Conservation (phyloP, 1,139 yeast species). For the Suhomyces anneliseae region DNA sequence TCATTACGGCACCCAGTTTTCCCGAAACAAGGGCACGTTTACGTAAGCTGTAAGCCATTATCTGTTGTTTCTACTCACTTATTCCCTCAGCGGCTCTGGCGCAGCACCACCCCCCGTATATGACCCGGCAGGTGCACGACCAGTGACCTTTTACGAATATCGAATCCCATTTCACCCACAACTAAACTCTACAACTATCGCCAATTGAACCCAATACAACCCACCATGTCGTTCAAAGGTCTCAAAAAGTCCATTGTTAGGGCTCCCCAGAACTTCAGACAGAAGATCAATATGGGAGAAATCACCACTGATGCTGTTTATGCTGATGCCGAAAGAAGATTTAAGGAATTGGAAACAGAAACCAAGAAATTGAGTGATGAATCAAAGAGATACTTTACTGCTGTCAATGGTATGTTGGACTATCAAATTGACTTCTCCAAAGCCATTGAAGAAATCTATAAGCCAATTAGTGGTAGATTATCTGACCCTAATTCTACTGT, state of each 20-base stretch:
- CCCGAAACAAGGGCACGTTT: too few relatives aligned
- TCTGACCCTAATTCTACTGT: conserved; percentile 83
- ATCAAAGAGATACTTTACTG: conserved; percentile 81
- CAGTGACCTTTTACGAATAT: too few relatives aligned
- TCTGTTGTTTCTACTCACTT: too few relatives aligned
- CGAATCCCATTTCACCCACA: too few relatives aligned
- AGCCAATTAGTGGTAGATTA: conserved; percentile 90
- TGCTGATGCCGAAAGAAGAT: conserved; percentile 92
- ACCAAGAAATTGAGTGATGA: conserved; percentile 89
- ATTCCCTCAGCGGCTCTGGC: too few relatives aligned
- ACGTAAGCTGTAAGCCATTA: too few relatives aligned
- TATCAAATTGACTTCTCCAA: conserved; percentile 92
- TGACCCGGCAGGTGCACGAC: too few relatives aligned
- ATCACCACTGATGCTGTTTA: conserved; percentile 85
- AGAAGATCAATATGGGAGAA: conserved; percentile 82
- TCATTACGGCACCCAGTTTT: too few relatives aligned
- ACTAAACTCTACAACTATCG: background rate
- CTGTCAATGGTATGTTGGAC: conserved; percentile 90
- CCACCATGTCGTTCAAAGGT: conserved; percentile 87
- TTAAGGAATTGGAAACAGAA: conserved; percentile 85
- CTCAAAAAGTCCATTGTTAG: conserved; percentile 81
- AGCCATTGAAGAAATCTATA: conserved; percentile 93
- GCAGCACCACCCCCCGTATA: too few relatives aligned
- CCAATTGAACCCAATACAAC: conserved; percentile 1
- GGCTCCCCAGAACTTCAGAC: conserved; percentile 80